phyloP scores from a whole-genome alignment of 2,329 filamentous ascomycete species.

The Ustilaginoidea virens region DNA sequence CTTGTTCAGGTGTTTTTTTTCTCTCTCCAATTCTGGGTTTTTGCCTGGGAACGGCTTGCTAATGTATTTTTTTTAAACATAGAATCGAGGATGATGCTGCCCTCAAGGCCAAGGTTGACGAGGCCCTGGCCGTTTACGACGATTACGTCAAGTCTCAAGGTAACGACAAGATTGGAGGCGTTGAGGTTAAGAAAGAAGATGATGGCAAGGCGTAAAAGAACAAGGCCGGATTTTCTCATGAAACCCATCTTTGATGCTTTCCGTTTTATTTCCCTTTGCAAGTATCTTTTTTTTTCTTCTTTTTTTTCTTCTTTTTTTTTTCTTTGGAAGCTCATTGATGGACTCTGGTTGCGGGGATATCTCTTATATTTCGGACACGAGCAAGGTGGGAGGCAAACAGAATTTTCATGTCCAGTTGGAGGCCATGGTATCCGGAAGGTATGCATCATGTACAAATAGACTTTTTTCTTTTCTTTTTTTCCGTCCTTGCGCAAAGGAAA shows the following conservation, averaged over 20 bases:
- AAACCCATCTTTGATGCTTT: constrained; percentile 3
- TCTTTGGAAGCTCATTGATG: constrained; percentile 1
- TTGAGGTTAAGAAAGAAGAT: constrained; percentile 33
- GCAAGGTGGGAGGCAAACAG: constrained; percentile 3
- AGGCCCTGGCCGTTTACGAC: constrained; percentile 93
- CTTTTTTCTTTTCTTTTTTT: constrained; percentile 25
- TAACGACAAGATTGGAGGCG: constrained; percentile 17
- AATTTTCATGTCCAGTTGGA: too few relatives aligned
- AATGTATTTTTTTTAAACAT: too few relatives aligned
- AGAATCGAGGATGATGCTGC: constrained; percentile 83
- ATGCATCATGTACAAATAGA: constrained; percentile 26
- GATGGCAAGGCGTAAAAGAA: constrained; percentile 24
- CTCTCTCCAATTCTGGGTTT: constrained; percentile 5
- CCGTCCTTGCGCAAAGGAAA: constrained; percentile 15
- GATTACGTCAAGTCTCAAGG: constrained; percentile 90
- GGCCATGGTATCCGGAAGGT: constrained; percentile 6
- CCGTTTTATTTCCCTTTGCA: constrained; percentile 13
- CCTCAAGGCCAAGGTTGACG: constrained; percentile 89
- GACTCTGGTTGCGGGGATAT: constrained; percentile 3
- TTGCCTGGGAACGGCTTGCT: too few relatives aligned
- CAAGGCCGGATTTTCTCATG: background rate
- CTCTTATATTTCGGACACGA: constrained; percentile 2
- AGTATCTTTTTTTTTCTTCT: constrained; percentile 11
- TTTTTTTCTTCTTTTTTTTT: constrained; percentile 10
- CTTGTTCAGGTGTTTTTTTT: constrained; percentile 8